Conservation (phyloP, 1,284 basidiomycete genomes). For the Microbotryum violaceum region DNA sequence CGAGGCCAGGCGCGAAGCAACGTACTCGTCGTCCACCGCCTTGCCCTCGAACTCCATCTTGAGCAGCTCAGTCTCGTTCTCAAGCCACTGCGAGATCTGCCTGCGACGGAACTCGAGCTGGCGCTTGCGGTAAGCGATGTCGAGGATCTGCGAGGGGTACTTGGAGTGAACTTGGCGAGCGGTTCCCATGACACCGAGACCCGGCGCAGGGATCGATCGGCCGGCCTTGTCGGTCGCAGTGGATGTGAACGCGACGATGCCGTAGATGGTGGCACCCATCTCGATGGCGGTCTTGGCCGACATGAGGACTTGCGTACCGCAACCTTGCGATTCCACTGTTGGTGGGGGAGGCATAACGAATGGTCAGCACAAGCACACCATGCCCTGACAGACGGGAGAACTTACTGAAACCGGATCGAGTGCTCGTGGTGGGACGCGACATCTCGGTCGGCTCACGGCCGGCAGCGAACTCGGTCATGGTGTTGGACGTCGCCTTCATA, state of each 20-base stretch:
- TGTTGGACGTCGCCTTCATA: constrained; percentile 98
- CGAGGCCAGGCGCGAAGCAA: constrained; percentile 64
- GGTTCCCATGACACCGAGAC: constrained; percentile 64
- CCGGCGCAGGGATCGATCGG: constrained; percentile 52
- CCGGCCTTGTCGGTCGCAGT: constrained; percentile 60
- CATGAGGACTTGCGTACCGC: constrained; percentile 95
- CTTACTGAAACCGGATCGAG: constrained; percentile 70
- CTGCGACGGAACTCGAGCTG: constrained; percentile 86
- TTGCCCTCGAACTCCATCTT: constrained; percentile 64
- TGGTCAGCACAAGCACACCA: constrained; percentile 16
- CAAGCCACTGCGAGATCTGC: constrained; percentile 88
- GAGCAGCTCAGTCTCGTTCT: constrained; percentile 75
- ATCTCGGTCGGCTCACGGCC: constrained; percentile 97
- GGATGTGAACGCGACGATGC: constrained; percentile 85
- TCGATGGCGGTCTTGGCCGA: constrained; percentile 90
- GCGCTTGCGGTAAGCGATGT: constrained; percentile 75
- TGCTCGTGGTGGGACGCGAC: constrained; percentile 94
- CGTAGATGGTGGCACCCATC: constrained; percentile 78
- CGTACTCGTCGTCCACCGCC: constrained; percentile 39
- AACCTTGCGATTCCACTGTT: constrained; percentile 83
- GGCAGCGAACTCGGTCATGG: constrained; percentile 94
- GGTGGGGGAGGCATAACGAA: neutral
- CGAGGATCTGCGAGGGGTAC: constrained; percentile 62
- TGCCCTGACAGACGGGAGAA: constrained; percentile 16
- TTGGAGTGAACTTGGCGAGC: constrained; percentile 68